Conservation (phyloP, 1,284 basidiomycete genomes). For the Tilletia horrida region DNA sequence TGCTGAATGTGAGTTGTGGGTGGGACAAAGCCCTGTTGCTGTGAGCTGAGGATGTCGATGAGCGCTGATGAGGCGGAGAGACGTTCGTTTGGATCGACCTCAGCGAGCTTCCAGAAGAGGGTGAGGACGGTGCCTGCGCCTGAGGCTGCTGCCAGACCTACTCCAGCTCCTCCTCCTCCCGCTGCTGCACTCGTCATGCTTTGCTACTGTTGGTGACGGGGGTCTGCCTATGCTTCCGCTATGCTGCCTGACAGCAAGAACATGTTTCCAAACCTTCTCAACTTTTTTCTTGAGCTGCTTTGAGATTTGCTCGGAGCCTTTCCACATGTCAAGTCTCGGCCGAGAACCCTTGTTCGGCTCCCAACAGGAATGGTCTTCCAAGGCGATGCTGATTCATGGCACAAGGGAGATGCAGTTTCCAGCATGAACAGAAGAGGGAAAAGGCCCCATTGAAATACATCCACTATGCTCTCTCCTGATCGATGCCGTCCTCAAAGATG, state of each 20-base stretch:
- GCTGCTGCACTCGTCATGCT: not conserved
- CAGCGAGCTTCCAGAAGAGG: slow-evolving; percentile 92
- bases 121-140: slow-evolving; percentile 14
- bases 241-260: too few relatives aligned
- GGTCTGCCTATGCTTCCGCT: too few relatives aligned
- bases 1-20: slow-evolving; percentile 35
- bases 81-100: slow-evolving; percentile 71
- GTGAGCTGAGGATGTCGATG: slow-evolving; percentile 63
- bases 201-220: too few relatives aligned
- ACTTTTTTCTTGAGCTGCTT: not conserved
- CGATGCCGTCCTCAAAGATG: slow-evolving; percentile 47
- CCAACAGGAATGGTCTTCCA: too few relatives aligned
- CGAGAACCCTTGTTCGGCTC: not conserved
- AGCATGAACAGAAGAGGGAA: too few relatives aligned
- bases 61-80: slow-evolving; percentile 82
- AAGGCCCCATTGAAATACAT: too few relatives aligned
- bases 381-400: too few relatives aligned
- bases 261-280: not conserved
- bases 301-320: slow-evolving; percentile 12
- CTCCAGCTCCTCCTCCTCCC: not conserved
- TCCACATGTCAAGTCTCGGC: not conserved
- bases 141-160: not conserved
- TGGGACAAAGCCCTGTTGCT: slow-evolving; percentile 31
- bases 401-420: too few relatives aligned
- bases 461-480: slow-evolving; percentile 26